These are phyloP conservation scores for Termitomyces sp. DNA, from an alignment of 768 basidiomycete species.

Conservation along the genomic window DNA sequence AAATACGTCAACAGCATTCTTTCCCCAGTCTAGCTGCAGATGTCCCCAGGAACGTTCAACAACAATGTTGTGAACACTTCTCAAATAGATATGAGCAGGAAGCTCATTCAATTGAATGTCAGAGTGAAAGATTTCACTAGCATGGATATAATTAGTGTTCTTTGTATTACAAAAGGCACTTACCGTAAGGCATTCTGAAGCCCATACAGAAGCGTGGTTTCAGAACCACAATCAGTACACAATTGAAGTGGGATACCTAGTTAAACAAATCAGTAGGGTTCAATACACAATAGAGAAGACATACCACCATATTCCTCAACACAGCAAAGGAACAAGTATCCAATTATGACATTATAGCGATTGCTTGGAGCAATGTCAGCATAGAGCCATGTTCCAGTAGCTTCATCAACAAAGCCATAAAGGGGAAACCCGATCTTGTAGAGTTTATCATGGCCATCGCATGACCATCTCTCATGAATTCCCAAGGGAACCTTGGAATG, in stretches of 20 bases:
- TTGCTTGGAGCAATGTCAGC: slow-evolving; percentile 28
- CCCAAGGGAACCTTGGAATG: not conserved
- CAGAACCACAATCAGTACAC: slow-evolving; percentile 21
- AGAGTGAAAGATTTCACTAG: slow-evolving; percentile 21
- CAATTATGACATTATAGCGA: slow-evolving; percentile 14
- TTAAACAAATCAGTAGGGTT: slow-evolving; percentile 2
- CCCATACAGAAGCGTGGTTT: slow-evolving; percentile 27
- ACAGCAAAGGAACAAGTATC: slow-evolving; percentile 20
- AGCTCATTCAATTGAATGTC: slow-evolving; percentile 17
- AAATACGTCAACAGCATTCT: slow-evolving; percentile 22
- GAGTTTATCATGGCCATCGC: slow-evolving; percentile 11
- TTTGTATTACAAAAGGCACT: not conserved
- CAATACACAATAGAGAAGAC: slow-evolving; percentile 15
- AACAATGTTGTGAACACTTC: slow-evolving; percentile 27
- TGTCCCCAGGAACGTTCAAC: slow-evolving; percentile 30
- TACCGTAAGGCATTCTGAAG: no score
- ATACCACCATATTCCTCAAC: slow-evolving; percentile 18
- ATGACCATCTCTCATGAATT: not conserved
- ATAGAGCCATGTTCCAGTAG: slow-evolving; percentile 21
- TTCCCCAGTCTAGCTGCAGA: slow-evolving; percentile 23
- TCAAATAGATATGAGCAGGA: slow-evolving; percentile 24
- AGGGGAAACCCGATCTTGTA: slow-evolving; percentile 25
- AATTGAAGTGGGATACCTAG: no score
- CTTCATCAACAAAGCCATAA: slow-evolving; percentile 21
- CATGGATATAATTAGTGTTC: not conserved